A percentile compares a stretch with the other conserved stretches of the same genome.
Conservation (phyloP, 2,329 filamentous ascomycete genomes). For the Microsporum canis region DNA sequence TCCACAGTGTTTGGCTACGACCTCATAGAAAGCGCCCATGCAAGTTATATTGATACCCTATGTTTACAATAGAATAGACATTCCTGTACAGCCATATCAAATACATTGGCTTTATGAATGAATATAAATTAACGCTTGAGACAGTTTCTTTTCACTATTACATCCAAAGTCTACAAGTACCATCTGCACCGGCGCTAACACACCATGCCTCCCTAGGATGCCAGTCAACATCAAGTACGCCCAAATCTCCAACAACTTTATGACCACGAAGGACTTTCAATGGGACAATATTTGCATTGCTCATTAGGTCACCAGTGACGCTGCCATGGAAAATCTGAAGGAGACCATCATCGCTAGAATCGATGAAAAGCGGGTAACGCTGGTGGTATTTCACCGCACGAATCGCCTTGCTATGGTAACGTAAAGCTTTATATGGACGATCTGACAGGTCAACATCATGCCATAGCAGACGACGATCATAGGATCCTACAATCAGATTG, state of each 20-base stretch:
- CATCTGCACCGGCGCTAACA: constrained; percentile 87
- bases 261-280: constrained; percentile 90
- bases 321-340: constrained; percentile 96
- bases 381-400: constrained; percentile 80
- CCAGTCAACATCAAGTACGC: constrained; percentile 92
- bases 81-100: background rate
- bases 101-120: background rate
- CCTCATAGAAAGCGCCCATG: background rate
- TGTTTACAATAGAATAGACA: background rate
- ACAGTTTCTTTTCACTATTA: constrained; percentile 20
- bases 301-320: constrained; percentile 87
- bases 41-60: background rate
- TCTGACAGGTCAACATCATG: constrained; percentile 88
- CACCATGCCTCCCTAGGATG: constrained; percentile 90
- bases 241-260: constrained; percentile 71
- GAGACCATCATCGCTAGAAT: constrained; percentile 87
- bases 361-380: constrained; percentile 74
- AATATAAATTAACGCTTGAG: background rate
- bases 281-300: constrained; percentile 91
- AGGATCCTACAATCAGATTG: constrained; percentile 87
- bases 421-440: constrained; percentile 88
- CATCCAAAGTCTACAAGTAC: constrained; percentile 82
- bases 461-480: constrained; percentile 89
- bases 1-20: background rate
- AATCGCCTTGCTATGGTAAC: constrained; percentile 89